Percentiles rank a stretch among this genome's conserved stretches.
phyloP scores from a whole-genome alignment of 176 grass and related monocot species.

The Eleusine indica region DNA sequence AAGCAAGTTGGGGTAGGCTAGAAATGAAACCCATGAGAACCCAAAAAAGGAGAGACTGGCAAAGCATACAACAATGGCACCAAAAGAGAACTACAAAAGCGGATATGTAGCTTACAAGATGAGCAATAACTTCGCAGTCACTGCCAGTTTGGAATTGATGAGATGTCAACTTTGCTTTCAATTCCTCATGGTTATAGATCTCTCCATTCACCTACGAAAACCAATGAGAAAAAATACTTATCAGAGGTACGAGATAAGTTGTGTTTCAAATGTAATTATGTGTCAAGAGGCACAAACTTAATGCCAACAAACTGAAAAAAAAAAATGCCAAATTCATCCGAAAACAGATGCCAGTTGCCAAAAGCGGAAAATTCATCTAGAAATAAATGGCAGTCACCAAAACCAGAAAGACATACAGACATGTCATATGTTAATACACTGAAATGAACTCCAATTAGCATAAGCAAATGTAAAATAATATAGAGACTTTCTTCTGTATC shows the following conservation, averaged over 20 bases:
- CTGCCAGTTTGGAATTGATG: conserved; percentile 88
- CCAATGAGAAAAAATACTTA: conserved; percentile 24
- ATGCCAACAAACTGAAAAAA: background rate
- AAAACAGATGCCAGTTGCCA: conserved; percentile 13
- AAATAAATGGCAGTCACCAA: conserved; percentile 24
- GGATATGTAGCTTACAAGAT: conserved; percentile 70
- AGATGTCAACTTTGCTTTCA: conserved; percentile 75
- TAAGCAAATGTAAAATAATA: conserved; percentile 16
- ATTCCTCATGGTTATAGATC: conserved; percentile 96
- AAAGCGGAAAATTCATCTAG: background rate
- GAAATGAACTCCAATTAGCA: background rate
- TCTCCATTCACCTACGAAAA: conserved; percentile 89
- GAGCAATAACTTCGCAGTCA: conserved; percentile 98
- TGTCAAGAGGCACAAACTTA: background rate
- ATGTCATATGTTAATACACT: background rate
- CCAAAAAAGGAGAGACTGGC: no score
- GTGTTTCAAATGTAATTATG: conserved; percentile 15
- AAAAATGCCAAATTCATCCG: conserved; percentile 19
- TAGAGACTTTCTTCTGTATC: background rate
- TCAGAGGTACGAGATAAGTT: background rate
- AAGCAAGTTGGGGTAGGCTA: no score
- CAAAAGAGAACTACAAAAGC: conserved; percentile 4
- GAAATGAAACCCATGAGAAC: no score
- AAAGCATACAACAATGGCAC: background rate
- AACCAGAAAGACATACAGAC: background rate